Conservation (phyloP, 2,329 filamentous ascomycete genomes). For the Harringtonia aguacate region DNA sequence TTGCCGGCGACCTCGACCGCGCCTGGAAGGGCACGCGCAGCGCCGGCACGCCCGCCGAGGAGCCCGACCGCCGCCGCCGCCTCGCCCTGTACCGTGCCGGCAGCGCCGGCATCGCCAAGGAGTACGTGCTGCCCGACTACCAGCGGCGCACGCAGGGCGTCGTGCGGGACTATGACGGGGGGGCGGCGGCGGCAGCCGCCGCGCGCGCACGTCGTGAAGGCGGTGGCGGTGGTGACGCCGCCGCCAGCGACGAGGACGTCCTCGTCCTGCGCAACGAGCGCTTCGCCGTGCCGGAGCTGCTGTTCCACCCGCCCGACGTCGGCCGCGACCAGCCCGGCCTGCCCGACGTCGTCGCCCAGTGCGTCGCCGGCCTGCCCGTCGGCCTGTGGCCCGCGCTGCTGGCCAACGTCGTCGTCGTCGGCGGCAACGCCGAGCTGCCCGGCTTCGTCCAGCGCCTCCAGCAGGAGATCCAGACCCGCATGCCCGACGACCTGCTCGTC, state of each 20-base stretch:
- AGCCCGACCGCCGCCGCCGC: constrained; percentile 40
- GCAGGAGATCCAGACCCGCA: constrained; percentile 58
- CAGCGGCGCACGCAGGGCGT: constrained; percentile 52
- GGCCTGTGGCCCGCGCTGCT: constrained; percentile 75
- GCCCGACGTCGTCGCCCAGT: constrained; percentile 72
- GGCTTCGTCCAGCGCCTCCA: constrained; percentile 76
- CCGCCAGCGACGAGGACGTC: constrained; percentile 58
- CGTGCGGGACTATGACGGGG: constrained; percentile 66
- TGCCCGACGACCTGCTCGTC: constrained; percentile 68
- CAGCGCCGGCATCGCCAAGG: constrained; percentile 57
- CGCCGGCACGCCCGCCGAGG: not conserved
- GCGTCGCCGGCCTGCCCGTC: constrained; percentile 62
- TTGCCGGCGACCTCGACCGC: constrained; percentile 65
- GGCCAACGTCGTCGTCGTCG: constrained; percentile 80
- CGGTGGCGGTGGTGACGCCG: constrained; percentile 14
- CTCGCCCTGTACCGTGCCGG: constrained; percentile 37
- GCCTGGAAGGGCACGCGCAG: constrained; percentile 69
- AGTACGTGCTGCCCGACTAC: constrained; percentile 86
- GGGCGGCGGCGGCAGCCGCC: constrained; percentile 33
- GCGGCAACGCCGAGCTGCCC: constrained; percentile 69
- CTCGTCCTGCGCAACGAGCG: constrained; percentile 85
- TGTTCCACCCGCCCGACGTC: constrained; percentile 80
- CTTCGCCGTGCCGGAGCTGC: constrained; percentile 78
- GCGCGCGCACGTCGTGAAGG: not conserved
- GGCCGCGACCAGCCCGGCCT: constrained; percentile 72